phyloP scores from a whole-genome alignment of 495 filamentous ascomycete species.

The Thermothielavioides terrestris region DNA sequence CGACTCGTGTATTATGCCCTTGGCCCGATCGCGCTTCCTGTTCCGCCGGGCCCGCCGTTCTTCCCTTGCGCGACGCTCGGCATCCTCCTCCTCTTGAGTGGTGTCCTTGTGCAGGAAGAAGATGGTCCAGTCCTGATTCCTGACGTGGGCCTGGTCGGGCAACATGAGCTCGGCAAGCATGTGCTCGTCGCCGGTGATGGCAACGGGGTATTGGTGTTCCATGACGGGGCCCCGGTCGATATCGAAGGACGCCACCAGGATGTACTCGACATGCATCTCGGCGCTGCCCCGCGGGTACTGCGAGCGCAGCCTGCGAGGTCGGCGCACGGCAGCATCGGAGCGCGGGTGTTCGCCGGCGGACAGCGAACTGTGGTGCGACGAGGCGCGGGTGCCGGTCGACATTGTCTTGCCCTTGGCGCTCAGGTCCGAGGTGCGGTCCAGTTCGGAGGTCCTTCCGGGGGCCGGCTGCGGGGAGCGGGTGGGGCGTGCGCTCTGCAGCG shows the following conservation, averaged over 20 bases:
- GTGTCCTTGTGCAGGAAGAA: slow-evolving; percentile 97
- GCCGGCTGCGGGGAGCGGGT: slow-evolving; percentile 46
- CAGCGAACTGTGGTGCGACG: slow-evolving; percentile 46
- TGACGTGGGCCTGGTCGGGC: slow-evolving; percentile 90
- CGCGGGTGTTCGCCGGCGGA: slow-evolving; percentile 34
- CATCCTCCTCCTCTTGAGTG: slow-evolving; percentile 69
- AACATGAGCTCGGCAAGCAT: slow-evolving; percentile 99
- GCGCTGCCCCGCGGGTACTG: slow-evolving; percentile 73
- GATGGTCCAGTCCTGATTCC: slow-evolving; percentile 97
- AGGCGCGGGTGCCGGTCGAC: slow-evolving; percentile 40
- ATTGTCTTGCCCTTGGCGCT: slow-evolving; percentile 50
- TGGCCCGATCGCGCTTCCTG: slow-evolving; percentile 39
- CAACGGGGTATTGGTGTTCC: slow-evolving; percentile 93
- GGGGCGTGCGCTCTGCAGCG: slow-evolving; percentile 41
- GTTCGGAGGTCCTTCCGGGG: slow-evolving; percentile 24
- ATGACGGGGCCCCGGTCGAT: slow-evolving; percentile 93
- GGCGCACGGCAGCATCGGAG: slow-evolving; percentile 33
- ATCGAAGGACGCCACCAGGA: slow-evolving; percentile 96
- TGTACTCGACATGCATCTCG: slow-evolving; percentile 97
- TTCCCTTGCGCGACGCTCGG: slow-evolving; percentile 42
- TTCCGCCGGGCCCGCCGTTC: slow-evolving; percentile 39
- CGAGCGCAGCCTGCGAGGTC: slow-evolving; percentile 53
- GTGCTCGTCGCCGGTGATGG: slow-evolving; percentile 92
- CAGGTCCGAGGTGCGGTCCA: slow-evolving; percentile 43
- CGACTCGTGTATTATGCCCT: slow-evolving; percentile 46